phyloP scores from a whole-genome alignment of 2,329 filamentous ascomycete species.

The Pochonia chlamydosporia region DNA sequence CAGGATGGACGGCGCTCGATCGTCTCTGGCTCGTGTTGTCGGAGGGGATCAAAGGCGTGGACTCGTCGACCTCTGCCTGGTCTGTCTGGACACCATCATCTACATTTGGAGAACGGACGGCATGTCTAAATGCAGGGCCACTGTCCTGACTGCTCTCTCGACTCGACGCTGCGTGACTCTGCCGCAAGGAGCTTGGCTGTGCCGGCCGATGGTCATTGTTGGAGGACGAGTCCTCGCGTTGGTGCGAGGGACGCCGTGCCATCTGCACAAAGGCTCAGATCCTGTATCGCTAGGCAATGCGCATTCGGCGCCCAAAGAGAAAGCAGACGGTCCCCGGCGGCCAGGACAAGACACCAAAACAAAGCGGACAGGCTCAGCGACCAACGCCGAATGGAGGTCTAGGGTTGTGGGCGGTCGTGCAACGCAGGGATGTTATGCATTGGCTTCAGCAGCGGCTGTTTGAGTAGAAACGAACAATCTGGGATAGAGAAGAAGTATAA shows the following conservation, averaged over 20 bases:
- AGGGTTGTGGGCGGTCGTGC: background rate
- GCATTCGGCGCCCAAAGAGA: too few relatives aligned
- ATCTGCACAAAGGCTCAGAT: constrained; percentile 12
- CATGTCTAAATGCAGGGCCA: constrained; percentile 8
- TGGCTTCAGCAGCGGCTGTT: background rate
- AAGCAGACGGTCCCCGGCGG: too few relatives aligned
- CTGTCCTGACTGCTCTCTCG: constrained; percentile 13
- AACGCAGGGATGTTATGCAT: background rate
- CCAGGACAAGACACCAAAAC: too few relatives aligned
- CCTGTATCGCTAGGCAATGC: background rate
- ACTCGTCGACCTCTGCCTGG: constrained; percentile 33
- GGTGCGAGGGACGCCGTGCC: constrained; percentile 20
- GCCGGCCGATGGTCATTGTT: constrained; percentile 31
- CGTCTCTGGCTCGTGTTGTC: constrained; percentile 9
- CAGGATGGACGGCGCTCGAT: constrained; percentile 25
- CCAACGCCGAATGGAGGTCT: background rate
- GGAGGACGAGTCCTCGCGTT: constrained; percentile 20
- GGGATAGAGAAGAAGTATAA: background rate
- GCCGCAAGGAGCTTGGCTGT: constrained; percentile 40
- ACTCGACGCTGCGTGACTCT: constrained; percentile 32
- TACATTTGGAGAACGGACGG: constrained; percentile 6
- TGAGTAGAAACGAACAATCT: background rate
- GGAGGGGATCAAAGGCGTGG: constrained; percentile 41
- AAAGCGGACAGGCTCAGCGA: too few relatives aligned
- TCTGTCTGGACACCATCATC: too few relatives aligned